These are phyloP conservation scores for Paecilomyces fulvus DNA, from an alignment of 2,329 filamentous ascomycete species.

Conservation along the genomic window DNA sequence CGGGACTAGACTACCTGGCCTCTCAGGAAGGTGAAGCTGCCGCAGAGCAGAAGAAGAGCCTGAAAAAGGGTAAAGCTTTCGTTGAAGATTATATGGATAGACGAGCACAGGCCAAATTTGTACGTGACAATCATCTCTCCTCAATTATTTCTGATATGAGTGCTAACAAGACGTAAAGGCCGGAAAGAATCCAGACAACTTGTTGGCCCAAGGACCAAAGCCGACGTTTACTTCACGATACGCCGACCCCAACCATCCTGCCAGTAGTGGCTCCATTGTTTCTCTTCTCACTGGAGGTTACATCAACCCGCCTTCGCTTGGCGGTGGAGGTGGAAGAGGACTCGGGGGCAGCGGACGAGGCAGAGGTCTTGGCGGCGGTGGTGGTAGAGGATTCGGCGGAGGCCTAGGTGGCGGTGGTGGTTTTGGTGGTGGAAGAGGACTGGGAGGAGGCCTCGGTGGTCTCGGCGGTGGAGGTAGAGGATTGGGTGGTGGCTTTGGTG, in stretches of 20 bases:
- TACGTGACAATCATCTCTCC: constrained; percentile 13
- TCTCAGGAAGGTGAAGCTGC: constrained; percentile 7
- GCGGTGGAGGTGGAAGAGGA: neutral
- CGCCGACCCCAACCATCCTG: constrained; percentile 43
- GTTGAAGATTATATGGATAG: constrained; percentile 44
- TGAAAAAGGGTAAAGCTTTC: constrained; percentile 20
- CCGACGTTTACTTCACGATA: constrained; percentile 40
- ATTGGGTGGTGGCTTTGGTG: neutral
- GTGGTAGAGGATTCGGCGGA: neutral
- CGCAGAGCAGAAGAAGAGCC: constrained; percentile 9
- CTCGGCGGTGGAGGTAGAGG: neutral
- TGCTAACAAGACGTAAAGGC: constrained; percentile 11
- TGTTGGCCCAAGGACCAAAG: constrained; percentile 24
- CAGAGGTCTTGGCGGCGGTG: neutral
- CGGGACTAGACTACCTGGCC: constrained; percentile 28
- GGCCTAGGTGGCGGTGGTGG: neutral
- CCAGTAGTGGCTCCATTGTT: constrained; percentile 41
- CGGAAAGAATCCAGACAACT: constrained; percentile 33
- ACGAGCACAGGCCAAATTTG: constrained; percentile 40
- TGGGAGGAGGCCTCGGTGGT: neutral
- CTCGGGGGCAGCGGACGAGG: constrained; percentile 10
- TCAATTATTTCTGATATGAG: neutral
- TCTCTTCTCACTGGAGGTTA: constrained; percentile 40
- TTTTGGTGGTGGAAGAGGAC: neutral
- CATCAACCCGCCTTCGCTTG: constrained; percentile 12